Evolutionary conservation across 768 basidiomycete genomes (phyloP), one percentile per base, ranked within the genome.

Genomic region (Pisolithus tinctorius): DNA sequence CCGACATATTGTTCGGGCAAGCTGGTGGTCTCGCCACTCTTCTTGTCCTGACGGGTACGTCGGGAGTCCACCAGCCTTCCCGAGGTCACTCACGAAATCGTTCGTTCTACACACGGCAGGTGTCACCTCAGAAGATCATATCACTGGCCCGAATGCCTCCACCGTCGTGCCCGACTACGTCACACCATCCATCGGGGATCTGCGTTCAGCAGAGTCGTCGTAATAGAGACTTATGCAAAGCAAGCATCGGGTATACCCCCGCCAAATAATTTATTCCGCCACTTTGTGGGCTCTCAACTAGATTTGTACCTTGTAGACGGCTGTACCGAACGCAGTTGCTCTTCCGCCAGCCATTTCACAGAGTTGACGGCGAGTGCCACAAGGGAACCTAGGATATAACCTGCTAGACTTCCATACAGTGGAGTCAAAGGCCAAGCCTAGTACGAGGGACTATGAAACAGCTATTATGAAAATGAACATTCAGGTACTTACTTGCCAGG

Each of bases 1-100:
- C 96, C 5, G 95, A 99, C 69, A 97, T 99, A 59, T 70, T 88
- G 47, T 99, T 98, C 61, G 96, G 95, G 46, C 78, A 89, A 64
- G 79, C 80, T 43, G 91, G 92, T 39, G 91, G 91, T 26, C 76
- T 96, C 20, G 68, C 86, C 16, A 97, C 95, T 0, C 74, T 97
- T 51, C 82, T 97, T 39, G 95, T 98, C 50, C 71, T 98, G 58
- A 93, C 91, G n/a, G 93, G 93, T 88, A 63, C 56, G 68, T 58
- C 27, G 11, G 43, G 14, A 29, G 25, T 48, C 40, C 11, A 3
- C 37, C 30, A 17, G 43, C 14, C 27, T 17, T 26, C 9, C 39
- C 40, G 23, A 41, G 9, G 8, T n/a, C 10, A 16, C 39, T 48
- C 20, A n/a, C 11, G 43, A 43, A 25, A 6, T 7, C 11, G 29